Evolutionary conservation across 2,329 filamentous ascomycete species (phyloP).

Genomic region (Fusarium hainanense): DNA sequence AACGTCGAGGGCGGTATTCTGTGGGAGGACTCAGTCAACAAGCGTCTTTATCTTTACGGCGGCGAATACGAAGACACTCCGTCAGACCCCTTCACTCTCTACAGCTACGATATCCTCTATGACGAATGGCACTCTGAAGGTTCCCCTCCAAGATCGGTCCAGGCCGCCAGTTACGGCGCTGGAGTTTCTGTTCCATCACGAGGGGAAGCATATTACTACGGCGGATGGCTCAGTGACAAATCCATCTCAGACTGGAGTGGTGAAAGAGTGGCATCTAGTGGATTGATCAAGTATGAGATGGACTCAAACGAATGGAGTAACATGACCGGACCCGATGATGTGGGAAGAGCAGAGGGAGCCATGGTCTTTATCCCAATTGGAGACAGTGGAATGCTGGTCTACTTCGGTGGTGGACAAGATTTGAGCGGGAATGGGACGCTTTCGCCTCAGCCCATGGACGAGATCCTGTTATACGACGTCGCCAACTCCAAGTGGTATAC

Average conservation of each 20-base stretch:
- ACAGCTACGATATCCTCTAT: conserved; percentile 14
- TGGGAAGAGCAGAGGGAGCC: not conserved
- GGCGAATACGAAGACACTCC: not conserved
- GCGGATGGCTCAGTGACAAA: not conserved
- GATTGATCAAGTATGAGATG: conserved; percentile 8
- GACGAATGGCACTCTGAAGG: not conserved
- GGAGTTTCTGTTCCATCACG: not conserved
- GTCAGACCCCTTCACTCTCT: not conserved
- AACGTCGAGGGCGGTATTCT: conserved; percentile 8
- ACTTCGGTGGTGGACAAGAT: conserved; percentile 1
- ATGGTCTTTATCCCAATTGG: not conserved
- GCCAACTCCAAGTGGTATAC: conserved; percentile 10
- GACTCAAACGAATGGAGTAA: conserved; percentile 8
- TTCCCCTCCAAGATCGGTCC: not conserved
- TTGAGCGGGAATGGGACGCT: not conserved
- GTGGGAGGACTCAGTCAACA: conserved; percentile 15
- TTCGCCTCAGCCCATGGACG: not conserved
- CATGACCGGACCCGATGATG: not conserved
- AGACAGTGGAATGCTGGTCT: conserved; percentile 7
- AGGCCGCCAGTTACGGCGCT: conserved; percentile 7
- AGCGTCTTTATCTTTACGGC: conserved; percentile 9
- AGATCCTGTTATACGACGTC: conserved; percentile 4
- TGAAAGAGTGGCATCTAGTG: not conserved
- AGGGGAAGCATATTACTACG: conserved; percentile 12
- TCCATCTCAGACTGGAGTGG: not conserved